Evolutionary conservation across 2,329 filamentous ascomycete genomes (phyloP), one percentile per base, ranked within the genome.

Genomic region (Monilinia polystroma): DNA sequence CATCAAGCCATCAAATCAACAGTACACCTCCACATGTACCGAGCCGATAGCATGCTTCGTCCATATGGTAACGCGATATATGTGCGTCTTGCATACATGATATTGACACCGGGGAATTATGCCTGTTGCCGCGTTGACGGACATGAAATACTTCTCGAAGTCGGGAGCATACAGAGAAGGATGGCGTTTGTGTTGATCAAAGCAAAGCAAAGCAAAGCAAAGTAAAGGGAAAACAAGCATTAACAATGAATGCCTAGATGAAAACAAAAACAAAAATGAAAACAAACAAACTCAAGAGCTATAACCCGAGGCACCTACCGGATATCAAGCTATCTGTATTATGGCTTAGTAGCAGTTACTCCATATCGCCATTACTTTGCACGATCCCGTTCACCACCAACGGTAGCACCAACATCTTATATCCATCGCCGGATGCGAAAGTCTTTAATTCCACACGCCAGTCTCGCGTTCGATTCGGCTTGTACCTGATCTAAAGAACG

Each of bases 81-180:
- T 18, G 20, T 18, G 16, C n/a, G 14, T 26, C n/a, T 51, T 35
- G 58, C 20, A 62, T 62, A 47, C 26, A 8, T 49, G 38, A 18
- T 18, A 18, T 12, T 35, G 18, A 18, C 12, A 4, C 38, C 32
- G 45, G 45, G 38, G 58, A n/a, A 26, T 38, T 26, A 51, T 41
- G 58, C 12, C 35, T 11, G 29, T 49, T 51, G 23, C 58, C 58
- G 58, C 16, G 8, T 26, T 20, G 38, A n/a, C 45, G 51, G 51
- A 41, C 58, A 38, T 51, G 45, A 29, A 7, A 41, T 51, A n/a
- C n/a, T 62, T 60, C 58, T 60, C 58, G 45, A 60, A 60, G 29
- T 20, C 45, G 58, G 45, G 38, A 52, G 32, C 14, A 12, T 26
- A 45, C 58, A 51, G 45, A 62, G 45, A 38, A 60, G 14, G 4